Evolutionary conservation across 2,329 filamentous ascomycete genomes (phyloP).

Genomic region (Curvularia hawaiiensis): DNA sequence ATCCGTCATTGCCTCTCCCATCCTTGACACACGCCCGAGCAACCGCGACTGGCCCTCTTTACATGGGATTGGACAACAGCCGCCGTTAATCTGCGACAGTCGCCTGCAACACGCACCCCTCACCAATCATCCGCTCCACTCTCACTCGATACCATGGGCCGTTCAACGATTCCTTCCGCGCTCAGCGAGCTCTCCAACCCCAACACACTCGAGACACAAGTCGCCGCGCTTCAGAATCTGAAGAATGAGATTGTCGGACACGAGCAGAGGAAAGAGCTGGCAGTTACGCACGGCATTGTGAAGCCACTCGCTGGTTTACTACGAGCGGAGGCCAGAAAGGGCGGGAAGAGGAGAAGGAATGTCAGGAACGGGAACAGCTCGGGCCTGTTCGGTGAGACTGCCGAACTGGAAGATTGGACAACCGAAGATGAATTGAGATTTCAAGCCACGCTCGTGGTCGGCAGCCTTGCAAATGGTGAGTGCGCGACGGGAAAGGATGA

Average conservation of each 20-base stretch:
- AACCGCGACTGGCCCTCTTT: slow-evolving; percentile 7
- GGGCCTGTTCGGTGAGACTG: slow-evolving; percentile 14
- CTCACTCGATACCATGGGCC: slow-evolving; percentile 37
- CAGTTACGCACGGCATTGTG: slow-evolving; percentile 72
- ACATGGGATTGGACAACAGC: slow-evolving; percentile 12
- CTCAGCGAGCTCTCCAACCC: slow-evolving; percentile 48
- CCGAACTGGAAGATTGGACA: slow-evolving; percentile 48
- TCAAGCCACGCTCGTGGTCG: slow-evolving; percentile 83
- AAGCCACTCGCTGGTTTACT: slow-evolving; percentile 64
- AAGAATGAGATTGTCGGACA: slow-evolving; percentile 94
- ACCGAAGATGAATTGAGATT: slow-evolving; percentile 72
- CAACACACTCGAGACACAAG: slow-evolving; percentile 47
- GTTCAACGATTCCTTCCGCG: slow-evolving; percentile 42
- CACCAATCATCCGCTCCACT: slow-evolving; percentile 11
- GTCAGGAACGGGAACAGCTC: slow-evolving; percentile 30
- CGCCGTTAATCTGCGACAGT: slow-evolving; percentile 12
- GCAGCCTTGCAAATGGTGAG: slow-evolving; percentile 82
- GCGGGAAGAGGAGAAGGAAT: slow-evolving; percentile 57
- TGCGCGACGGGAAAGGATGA: slow-evolving; percentile 6
- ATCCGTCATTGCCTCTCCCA: slow-evolving; percentile 7
- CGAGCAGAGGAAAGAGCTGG: slow-evolving; percentile 81
- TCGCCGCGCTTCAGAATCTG: slow-evolving; percentile 68
- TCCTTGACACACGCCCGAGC: slow-evolving; percentile 10
- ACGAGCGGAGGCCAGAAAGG: slow-evolving; percentile 49
- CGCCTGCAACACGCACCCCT: slow-evolving; percentile 15